phyloP scores from a whole-genome alignment of 1,284 basidiomycete species.

The Sanghuangporus weigelae region DNA sequence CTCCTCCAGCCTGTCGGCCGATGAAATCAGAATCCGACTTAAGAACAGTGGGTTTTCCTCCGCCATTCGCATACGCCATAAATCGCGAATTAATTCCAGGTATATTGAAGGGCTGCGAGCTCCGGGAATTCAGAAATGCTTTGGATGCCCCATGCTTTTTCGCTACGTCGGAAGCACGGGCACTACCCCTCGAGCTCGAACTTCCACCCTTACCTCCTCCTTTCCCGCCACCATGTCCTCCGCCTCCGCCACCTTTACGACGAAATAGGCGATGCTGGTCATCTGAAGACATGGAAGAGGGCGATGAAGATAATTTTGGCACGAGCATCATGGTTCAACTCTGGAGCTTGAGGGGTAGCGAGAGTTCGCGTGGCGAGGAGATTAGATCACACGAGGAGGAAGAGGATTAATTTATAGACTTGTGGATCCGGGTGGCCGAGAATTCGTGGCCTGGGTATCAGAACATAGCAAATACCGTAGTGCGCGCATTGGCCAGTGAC shows the following conservation, averaged over 20 bases:
- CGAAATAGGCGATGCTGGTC: neutral
- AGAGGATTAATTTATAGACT: too few relatives aligned
- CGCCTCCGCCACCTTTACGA: conserved; percentile 7
- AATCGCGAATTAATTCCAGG: neutral
- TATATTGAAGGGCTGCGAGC: neutral
- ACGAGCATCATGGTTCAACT: neutral
- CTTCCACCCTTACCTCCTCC: neutral
- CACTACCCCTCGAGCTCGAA: neutral
- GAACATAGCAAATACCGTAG: too few relatives aligned
- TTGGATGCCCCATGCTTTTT: neutral
- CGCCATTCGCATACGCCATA: conserved; percentile 15
- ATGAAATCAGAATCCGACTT: conserved; percentile 1
- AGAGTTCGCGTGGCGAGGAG: neutral
- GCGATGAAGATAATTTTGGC: neutral
- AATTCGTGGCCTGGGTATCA: too few relatives aligned
- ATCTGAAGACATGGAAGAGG: neutral
- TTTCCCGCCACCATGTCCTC: neutral
- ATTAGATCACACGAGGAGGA: too few relatives aligned
- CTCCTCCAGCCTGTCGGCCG: conserved; percentile 17
- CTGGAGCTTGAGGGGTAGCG: neutral
- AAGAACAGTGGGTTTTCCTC: conserved; percentile 11
- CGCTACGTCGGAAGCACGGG: neutral
- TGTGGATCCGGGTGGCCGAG: too few relatives aligned
- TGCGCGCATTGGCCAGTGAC: too few relatives aligned
- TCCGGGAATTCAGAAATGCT: neutral